Base-by-base conservation (phyloP, 495 filamentous ascomycete species). In the Penicillium odoratum region DNA sequence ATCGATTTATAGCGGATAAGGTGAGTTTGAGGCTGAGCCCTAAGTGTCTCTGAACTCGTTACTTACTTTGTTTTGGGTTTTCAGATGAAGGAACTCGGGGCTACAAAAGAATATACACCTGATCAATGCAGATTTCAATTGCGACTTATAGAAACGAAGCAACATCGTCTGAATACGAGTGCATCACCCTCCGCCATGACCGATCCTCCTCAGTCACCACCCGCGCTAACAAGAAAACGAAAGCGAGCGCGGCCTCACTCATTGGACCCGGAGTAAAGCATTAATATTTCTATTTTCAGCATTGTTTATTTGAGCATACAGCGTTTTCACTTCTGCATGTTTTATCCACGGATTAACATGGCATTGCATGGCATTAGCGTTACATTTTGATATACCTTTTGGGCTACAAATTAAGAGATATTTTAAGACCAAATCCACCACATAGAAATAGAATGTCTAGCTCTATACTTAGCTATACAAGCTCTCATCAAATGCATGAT, bases 1-100 rank as follows among this genome's bases (percentile, higher is more conserved):
- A 74, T 53, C 69, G 73, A 28, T 75, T 80, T 44, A 75, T 82
- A 57, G 73, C 80, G 48, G 66, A 76, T 52, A 82, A 80, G 78
- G 80, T 83, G 65, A 57, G 69, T 33, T 28, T 47, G 3, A 3
- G 21, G 38, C 1, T 43, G n/a, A 16, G 34, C 53, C 16, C 51
- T 33, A 33, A 33, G 21, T 21, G 21, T 21, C 2, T 1, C 2
- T 21, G 21, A 21, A 21, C 21, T 21, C 21, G 1, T 10, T 36
- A 10, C 33, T 36, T 4, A 36, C 11, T 13, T 36, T 36, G 11
- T 0, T 36, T 9, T 36, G 11, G 10, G 8, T 15, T 16, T 7
- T 29, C 21, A 78, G 75, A 71, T 78, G 61, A 69, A 67, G 64
- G 71, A 77, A 56, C 53, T 77, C 18, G 74, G 74, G 16, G 64